Percentiles rank a stretch among this genome's conserved stretches.
Evolutionary conservation across 2,329 filamentous ascomycete species (phyloP).

Genomic region (Geosmithia morbida): DNA sequence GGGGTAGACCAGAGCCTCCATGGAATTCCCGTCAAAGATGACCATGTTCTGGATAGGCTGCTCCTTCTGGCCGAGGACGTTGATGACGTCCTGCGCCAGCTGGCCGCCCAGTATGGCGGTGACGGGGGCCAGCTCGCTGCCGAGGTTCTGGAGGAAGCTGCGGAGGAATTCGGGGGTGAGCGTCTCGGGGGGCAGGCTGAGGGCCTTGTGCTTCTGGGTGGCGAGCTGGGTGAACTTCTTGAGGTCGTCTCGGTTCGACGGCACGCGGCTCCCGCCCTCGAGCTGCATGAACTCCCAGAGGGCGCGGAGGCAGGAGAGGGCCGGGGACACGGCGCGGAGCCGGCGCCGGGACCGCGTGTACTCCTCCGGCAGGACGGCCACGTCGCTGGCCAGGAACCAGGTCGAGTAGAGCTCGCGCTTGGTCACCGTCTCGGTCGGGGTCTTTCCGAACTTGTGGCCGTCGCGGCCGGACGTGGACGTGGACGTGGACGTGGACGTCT

Average conservation of each 20-base stretch:
- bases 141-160: constrained; percentile 75
- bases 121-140: constrained; percentile 72
- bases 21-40: constrained; percentile 74
- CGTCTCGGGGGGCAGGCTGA: constrained; percentile 54
- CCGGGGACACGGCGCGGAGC: constrained; percentile 62
- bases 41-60: constrained; percentile 94
- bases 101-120: constrained; percentile 81
- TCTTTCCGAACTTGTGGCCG: not conserved
- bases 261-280: constrained; percentile 31
- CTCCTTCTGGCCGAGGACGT: constrained; percentile 78
- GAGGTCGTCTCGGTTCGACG: constrained; percentile 51
- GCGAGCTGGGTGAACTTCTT: constrained; percentile 64
- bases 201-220: constrained; percentile 61
- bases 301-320: constrained; percentile 74
- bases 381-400: constrained; percentile 67
- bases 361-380: constrained; percentile 56
- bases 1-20: constrained; percentile 66
- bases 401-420: constrained; percentile 88
- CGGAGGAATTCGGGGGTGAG: constrained; percentile 60
- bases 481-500: constrained; percentile 50
- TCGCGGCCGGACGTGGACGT: constrained; percentile 28
- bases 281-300: constrained; percentile 67
- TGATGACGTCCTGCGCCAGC: constrained; percentile 93
- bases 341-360: constrained; percentile 54
- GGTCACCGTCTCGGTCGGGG: constrained; percentile 62